Percentiles rank a stretch among this genome's conserved stretches.
Conservation (phyloP, 2,329 filamentous ascomycete genomes). For the Eurotiales sp. region DNA sequence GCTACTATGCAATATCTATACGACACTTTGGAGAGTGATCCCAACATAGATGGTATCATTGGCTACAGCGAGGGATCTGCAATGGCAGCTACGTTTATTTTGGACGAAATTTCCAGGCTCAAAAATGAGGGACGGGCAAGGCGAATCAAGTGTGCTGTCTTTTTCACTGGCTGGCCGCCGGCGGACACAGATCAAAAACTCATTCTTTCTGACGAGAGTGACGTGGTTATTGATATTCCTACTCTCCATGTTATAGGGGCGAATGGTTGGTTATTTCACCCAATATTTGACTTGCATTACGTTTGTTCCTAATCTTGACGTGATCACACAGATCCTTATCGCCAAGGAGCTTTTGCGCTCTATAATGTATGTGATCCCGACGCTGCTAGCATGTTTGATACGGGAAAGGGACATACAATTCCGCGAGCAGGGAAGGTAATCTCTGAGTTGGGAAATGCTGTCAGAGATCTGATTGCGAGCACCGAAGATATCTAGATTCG, state of each 20-base stretch:
- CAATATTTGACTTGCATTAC: no score
- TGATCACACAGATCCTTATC: conserved; percentile 56
- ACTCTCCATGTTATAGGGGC: conserved; percentile 40
- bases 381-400: conserved; percentile 59
- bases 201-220: conserved; percentile 39
- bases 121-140: conserved; percentile 34
- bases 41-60: conserved; percentile 50
- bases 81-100: conserved; percentile 51
- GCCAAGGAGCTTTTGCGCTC: conserved; percentile 58
- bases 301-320: no score
- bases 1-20: conserved; percentile 32
- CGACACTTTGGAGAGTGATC: conserved; percentile 42
- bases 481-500: not conserved
- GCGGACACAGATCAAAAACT: conserved; percentile 29
- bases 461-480: conserved; percentile 9
- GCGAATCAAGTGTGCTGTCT: conserved; percentile 45
- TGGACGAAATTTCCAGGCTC: conserved; percentile 47
- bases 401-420: conserved; percentile 62
- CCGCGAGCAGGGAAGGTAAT: conserved; percentile 37
- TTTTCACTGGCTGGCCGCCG: conserved; percentile 48
- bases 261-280: conserved; percentile 2
- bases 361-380: conserved; percentile 61
- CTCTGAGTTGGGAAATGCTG: conserved; percentile 9
- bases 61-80: conserved; percentile 61
- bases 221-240: conserved; percentile 40